Base-by-base conservation (phyloP, 805 yeast genomes). In the Lachancea cidri region DNA sequence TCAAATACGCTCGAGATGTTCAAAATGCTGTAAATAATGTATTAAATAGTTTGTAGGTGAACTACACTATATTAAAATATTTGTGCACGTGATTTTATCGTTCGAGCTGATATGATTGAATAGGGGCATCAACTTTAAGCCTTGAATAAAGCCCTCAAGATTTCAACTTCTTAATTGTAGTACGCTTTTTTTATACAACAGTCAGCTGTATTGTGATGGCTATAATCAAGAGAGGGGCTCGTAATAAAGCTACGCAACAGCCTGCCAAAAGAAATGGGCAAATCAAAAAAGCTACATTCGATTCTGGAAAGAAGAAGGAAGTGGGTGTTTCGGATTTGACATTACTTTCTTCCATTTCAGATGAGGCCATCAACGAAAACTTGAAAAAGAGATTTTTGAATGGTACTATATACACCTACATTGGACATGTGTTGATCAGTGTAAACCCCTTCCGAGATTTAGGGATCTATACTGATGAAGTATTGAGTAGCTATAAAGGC, bases 261-360 rank as follows among this genome's bases (percentile, higher is more conserved):
- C 86, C 80, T 29, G 76, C 76, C 35, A 75, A 74, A 55, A 72
- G 77, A 50, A 67, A 72, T 42, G 59, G 55, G 15, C 81, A 68
- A 30, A 80, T 85, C 42, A 79, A 85, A 58, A 91, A 91, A 70
- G 97, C 97, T 11, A 83, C 87, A 37, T 93, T 88, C 60, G 98
- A 93, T 53, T 65, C 83, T 25, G 69, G 79, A 40, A 88, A 88
- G 68, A 86, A 86, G 73, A 86, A 88, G 62, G 98, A 93, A 65
- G 98, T 93, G n/a, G 99, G 99, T 39, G 97, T 93, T 6, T 83
- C 95, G 33, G 99, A 93, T 65, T 71, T 93, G 57, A 93, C 99
- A 1, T 68, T 93, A 39, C 72, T 93, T 46, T 82, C 95, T 19
- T 84, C 83, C 46, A 91, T 93, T 55, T 74, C 93, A 34, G 97